These are phyloP conservation scores for Paecilomyces formosus DNA, from an alignment of 2,329 filamentous ascomycete genomes.

Conservation along the genomic window DNA sequence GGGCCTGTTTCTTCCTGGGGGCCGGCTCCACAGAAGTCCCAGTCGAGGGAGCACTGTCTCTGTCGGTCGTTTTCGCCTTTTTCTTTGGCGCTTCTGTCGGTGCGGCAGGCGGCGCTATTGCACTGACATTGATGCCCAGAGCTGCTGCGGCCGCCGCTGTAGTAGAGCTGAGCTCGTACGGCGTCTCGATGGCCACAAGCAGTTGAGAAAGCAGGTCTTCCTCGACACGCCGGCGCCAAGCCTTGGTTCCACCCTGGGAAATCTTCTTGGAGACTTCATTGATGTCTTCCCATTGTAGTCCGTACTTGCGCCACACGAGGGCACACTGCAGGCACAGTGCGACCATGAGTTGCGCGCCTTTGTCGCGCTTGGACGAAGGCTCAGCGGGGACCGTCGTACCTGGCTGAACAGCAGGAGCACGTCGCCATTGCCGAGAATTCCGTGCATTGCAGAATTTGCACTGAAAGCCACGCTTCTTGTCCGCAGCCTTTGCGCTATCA, in stretches of 20 bases:
- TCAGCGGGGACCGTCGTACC: slow-evolving; percentile 63
- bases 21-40: slow-evolving; percentile 36
- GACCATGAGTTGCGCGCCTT: slow-evolving; percentile 64
- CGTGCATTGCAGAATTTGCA: slow-evolving; percentile 89
- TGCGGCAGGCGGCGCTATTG: slow-evolving; percentile 17
- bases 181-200: slow-evolving; percentile 37
- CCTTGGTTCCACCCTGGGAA: slow-evolving; percentile 66
- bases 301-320: slow-evolving; percentile 90
- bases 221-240: slow-evolving; percentile 82
- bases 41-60: slow-evolving; percentile 32
- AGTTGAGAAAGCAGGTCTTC: slow-evolving; percentile 62
- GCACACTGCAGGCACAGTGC: slow-evolving; percentile 87
- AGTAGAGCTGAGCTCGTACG: slow-evolving; percentile 35
- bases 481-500: slow-evolving; percentile 73
- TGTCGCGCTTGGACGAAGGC: slow-evolving; percentile 61
- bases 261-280: slow-evolving; percentile 89
- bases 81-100: slow-evolving; percentile 52
- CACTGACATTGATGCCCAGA: slow-evolving; percentile 33
- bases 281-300: slow-evolving; percentile 88
- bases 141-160: slow-evolving; percentile 38
- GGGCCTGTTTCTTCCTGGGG: slow-evolving; percentile 56
- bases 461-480: slow-evolving; percentile 74
- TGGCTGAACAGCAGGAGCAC: slow-evolving; percentile 70
- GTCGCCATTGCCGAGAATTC: slow-evolving; percentile 79
- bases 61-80: slow-evolving; percentile 46